Conservation (phyloP, 345 rosid species). For the Populus pruinosa region DNA sequence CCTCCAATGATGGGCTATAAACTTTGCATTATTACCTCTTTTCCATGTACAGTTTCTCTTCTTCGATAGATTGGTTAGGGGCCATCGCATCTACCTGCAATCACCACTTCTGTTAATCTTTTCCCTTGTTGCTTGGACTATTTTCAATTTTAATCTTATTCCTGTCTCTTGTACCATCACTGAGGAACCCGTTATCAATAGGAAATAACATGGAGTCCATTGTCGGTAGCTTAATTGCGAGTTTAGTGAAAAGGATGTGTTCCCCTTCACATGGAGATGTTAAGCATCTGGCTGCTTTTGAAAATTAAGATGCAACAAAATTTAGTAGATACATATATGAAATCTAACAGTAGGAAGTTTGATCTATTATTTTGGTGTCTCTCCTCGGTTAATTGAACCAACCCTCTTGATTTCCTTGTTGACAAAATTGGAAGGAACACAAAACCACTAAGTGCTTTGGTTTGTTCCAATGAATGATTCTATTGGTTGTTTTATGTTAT, state of each 20-base stretch:
- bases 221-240: constrained; percentile 47
- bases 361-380: neutral
- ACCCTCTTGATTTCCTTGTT: neutral
- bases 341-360: neutral
- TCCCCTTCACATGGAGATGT: constrained; percentile 46
- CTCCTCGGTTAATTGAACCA: neutral
- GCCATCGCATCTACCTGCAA: neutral
- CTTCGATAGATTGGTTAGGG: neutral
- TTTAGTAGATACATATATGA: neutral
- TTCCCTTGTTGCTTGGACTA: neutral
- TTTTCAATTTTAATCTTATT: neutral
- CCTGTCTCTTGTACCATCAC: constrained; percentile 43
- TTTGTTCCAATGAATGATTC: constrained; percentile 2
- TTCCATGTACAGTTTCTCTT: neutral
- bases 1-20: neutral
- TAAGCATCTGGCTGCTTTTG: constrained; percentile 17
- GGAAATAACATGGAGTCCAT: constrained; percentile 46
- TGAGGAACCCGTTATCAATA: constrained; percentile 49
- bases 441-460: neutral
- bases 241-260: constrained; percentile 64
- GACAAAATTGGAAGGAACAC: neutral
- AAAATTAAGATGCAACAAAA: neutral
- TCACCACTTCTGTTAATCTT: neutral
- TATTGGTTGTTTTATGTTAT: neutral
- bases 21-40: neutral